A percentile compares a stretch with the other conserved stretches of the same genome.
These are phyloP conservation scores for Penicillium sp. DNA, from an alignment of 2,329 filamentous ascomycete genomes.

Conservation along the genomic window DNA sequence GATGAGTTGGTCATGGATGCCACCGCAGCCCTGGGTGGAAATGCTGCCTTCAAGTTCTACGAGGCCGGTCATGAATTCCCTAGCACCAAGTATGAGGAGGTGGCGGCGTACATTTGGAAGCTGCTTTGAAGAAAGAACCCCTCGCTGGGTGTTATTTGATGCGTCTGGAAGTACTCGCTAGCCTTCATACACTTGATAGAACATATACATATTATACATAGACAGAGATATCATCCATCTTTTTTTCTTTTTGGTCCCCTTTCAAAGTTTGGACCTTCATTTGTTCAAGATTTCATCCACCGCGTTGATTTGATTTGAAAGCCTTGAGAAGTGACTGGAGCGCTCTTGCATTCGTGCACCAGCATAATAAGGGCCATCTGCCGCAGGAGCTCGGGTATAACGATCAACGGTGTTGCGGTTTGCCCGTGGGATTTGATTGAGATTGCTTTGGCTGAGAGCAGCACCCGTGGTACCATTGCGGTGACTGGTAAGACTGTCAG, in stretches of 20 bases:
- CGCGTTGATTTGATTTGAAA: constrained; percentile 35
- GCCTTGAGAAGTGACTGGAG: constrained; percentile 32
- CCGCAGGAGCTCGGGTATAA: constrained; percentile 30
- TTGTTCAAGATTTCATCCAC: constrained; percentile 34
- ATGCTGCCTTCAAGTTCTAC: constrained; percentile 62
- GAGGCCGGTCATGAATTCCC: constrained; percentile 73
- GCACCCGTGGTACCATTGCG: constrained; percentile 23
- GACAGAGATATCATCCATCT: neutral
- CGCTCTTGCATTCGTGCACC: constrained; percentile 36
- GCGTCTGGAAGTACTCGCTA: constrained; percentile 1
- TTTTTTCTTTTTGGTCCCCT: neutral
- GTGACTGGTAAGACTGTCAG: constrained; percentile 16
- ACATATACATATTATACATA: constrained; percentile 13
- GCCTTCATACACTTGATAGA: constrained; percentile 8
- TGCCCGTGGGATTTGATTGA: constrained; percentile 32
- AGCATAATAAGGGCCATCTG: constrained; percentile 39
- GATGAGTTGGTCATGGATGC: constrained; percentile 69
- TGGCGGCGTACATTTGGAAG: constrained; percentile 58
- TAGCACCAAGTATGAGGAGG: constrained; percentile 62
- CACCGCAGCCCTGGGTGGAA: constrained; percentile 59
- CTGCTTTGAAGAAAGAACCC: constrained; percentile 39
- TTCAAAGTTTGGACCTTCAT: constrained; percentile 8
- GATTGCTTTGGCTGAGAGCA: constrained; percentile 31
- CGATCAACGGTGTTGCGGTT: constrained; percentile 30
- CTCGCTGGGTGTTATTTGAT: neutral